These are phyloP conservation scores for Pisolithus albus DNA, from an alignment of 768 basidiomycete genomes.

Conservation along the genomic window DNA sequence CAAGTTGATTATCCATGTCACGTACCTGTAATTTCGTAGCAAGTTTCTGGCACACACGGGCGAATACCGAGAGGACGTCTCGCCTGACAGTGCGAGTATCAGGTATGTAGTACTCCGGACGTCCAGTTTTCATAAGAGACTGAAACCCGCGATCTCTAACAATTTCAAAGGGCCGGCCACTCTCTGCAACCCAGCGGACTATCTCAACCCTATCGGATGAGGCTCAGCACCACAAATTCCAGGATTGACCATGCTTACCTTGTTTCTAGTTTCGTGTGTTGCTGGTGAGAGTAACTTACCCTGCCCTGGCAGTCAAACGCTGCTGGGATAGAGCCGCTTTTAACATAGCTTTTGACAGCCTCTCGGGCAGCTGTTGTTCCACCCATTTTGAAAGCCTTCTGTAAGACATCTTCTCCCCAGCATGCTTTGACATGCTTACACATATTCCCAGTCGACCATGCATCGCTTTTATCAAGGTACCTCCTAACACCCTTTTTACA, in stretches of 20 bases:
- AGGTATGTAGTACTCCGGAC: conserved; percentile 9
- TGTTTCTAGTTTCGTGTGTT: conserved; percentile 14
- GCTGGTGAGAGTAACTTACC: conserved; percentile 18
- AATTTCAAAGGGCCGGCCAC: conserved; percentile 15
- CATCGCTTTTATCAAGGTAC: conserved; percentile 20
- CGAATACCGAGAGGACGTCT: conserved; percentile 14
- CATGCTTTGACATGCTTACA: not conserved
- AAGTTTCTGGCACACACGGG: not conserved
- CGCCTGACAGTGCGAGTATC: conserved; percentile 14
- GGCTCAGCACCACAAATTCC: not conserved
- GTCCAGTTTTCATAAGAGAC: conserved; percentile 11
- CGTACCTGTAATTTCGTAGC: not conserved
- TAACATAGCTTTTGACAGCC: not conserved
- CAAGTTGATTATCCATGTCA: not conserved
- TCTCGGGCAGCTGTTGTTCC: not conserved
- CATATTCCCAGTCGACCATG: conserved; percentile 25
- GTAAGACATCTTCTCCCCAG: not conserved
- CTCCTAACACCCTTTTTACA: conserved; percentile 17
- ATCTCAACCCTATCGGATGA: conserved; percentile 13
- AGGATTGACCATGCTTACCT: not conserved
- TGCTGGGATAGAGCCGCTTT: conserved; percentile 13
- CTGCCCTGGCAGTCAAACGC: not conserved
- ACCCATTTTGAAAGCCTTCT: not conserved
- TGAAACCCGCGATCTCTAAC: conserved; percentile 16
- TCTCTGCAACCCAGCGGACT: conserved; percentile 20